Percentiles rank a stretch among this genome's conserved stretches.
phyloP scores from a whole-genome alignment of 2,329 filamentous ascomycete genomes.

The Sporothrix curviconia region DNA sequence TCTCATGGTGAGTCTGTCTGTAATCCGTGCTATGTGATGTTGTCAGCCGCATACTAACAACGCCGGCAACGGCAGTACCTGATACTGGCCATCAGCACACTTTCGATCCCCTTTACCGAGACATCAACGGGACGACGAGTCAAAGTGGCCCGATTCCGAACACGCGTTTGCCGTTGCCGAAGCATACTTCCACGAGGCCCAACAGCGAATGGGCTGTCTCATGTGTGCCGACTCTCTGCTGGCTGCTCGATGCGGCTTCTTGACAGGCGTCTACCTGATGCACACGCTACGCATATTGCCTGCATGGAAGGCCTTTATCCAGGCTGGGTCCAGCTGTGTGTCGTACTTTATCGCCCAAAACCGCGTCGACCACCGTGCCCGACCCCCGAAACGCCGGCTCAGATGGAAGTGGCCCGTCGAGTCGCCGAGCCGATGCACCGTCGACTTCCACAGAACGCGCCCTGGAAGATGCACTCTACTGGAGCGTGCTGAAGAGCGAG shows the following conservation, averaged over 20 bases:
- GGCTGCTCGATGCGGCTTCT: conserved; percentile 44
- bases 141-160: conserved; percentile 24
- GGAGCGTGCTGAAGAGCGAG: conserved; percentile 16
- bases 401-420: background rate
- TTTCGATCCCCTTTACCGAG: background rate
- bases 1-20: conserved; percentile 24
- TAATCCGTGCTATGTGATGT: too few species aligned
- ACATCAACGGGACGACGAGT: conserved; percentile 20
- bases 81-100: background rate
- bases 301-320: conserved; percentile 13
- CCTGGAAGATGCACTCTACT: conserved; percentile 12
- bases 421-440: background rate
- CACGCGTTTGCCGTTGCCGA: conserved; percentile 35
- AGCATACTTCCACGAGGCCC: conserved; percentile 41
- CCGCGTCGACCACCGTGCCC: background rate
- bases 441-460: conserved; percentile 6
- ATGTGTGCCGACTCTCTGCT: conserved; percentile 36
- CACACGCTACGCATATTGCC: conserved; percentile 11
- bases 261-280: conserved; percentile 14
- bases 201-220: conserved; percentile 41
- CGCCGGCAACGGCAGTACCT: background rate
- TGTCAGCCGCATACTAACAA: background rate
- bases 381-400: background rate
- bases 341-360: conserved; percentile 3
- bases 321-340: conserved; percentile 10